Conservation (phyloP, 2,329 filamentous ascomycete genomes). For the Alternaria sp. region DNA sequence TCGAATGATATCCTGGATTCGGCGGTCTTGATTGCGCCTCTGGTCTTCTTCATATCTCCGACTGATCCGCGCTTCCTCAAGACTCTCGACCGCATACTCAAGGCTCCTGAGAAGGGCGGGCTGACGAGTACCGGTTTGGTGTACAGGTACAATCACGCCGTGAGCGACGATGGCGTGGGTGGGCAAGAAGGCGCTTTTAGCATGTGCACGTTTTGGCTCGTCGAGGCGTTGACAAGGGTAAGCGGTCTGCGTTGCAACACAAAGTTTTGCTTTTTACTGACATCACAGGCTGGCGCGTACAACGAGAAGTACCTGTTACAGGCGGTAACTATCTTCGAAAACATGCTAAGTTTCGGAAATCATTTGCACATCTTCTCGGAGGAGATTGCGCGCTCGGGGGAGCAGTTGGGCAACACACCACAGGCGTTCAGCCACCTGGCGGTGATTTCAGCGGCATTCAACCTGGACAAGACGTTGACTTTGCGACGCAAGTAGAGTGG, state of each 20-base stretch:
- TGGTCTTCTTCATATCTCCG: constrained; percentile 80
- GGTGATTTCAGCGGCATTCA: constrained; percentile 78
- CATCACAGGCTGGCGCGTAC: constrained; percentile 52
- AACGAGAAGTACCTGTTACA: constrained; percentile 67
- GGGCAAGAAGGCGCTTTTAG: constrained; percentile 77
- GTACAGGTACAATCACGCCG: constrained; percentile 73
- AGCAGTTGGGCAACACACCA: constrained; percentile 80
- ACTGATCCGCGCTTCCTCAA: constrained; percentile 77
- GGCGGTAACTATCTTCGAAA: constrained; percentile 75
- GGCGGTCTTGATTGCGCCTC: constrained; percentile 75
- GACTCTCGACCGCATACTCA: constrained; percentile 74
- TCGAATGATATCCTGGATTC: constrained; percentile 73
- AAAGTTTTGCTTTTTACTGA: constrained; percentile 7
- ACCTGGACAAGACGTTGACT: constrained; percentile 63
- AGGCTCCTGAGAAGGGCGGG: constrained; percentile 75
- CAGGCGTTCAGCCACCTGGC: constrained; percentile 81
- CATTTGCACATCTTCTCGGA: constrained; percentile 81
- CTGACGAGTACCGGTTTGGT: constrained; percentile 77
- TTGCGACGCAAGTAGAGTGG: constrained; percentile 3
- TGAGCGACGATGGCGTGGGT: constrained; percentile 74
- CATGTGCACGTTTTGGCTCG: constrained; percentile 85
- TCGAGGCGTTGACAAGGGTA: constrained; percentile 77
- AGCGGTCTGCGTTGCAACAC: constrained; percentile 42
- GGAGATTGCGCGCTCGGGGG: constrained; percentile 75
- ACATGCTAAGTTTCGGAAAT: constrained; percentile 77